These are phyloP conservation scores for Pyrenophora tritici-repentis DNA, from an alignment of 2,329 filamentous ascomycete species.

Conservation along the genomic window DNA sequence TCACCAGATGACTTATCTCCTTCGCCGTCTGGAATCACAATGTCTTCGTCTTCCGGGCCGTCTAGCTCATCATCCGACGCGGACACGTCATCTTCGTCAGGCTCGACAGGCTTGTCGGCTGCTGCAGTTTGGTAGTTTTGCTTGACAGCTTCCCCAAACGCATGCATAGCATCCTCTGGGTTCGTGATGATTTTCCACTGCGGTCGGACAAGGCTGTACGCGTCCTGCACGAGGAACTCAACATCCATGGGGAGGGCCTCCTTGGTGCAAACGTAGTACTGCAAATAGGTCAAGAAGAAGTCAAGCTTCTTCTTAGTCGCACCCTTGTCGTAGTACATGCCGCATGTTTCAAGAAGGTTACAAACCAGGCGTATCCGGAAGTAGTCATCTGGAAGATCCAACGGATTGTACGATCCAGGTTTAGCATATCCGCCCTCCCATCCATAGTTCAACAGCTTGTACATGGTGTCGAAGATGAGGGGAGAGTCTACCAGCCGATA, in stretches of 20 bases:
- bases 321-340: slow-evolving; percentile 93
- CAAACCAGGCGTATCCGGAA: slow-evolving; percentile 92
- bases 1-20: slow-evolving; percentile 58
- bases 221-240: slow-evolving; percentile 94
- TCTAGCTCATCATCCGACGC: slow-evolving; percentile 76
- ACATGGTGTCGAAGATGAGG: slow-evolving; percentile 92
- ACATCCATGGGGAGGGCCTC: slow-evolving; percentile 92
- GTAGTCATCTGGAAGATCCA: slow-evolving; percentile 91
- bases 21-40: slow-evolving; percentile 56
- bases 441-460: slow-evolving; percentile 91
- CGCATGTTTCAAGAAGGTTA: slow-evolving; percentile 90
- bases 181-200: slow-evolving; percentile 88
- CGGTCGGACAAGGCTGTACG: slow-evolving; percentile 80
- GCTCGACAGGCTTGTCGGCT: slow-evolving; percentile 69
- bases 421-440: slow-evolving; percentile 81
- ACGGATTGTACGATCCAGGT: slow-evolving; percentile 73
- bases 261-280: slow-evolving; percentile 95
- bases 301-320: slow-evolving; percentile 95
- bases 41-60: slow-evolving; percentile 54
- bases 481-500: slow-evolving; percentile 96
- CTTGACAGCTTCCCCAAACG: slow-evolving; percentile 85
- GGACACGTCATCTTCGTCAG: slow-evolving; percentile 72
- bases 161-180: slow-evolving; percentile 78
- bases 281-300: slow-evolving; percentile 95
- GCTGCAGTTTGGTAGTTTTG: slow-evolving; percentile 85